Conservation (phyloP, 2,329 filamentous ascomycete species). For the Podosphaera xanthii region DNA sequence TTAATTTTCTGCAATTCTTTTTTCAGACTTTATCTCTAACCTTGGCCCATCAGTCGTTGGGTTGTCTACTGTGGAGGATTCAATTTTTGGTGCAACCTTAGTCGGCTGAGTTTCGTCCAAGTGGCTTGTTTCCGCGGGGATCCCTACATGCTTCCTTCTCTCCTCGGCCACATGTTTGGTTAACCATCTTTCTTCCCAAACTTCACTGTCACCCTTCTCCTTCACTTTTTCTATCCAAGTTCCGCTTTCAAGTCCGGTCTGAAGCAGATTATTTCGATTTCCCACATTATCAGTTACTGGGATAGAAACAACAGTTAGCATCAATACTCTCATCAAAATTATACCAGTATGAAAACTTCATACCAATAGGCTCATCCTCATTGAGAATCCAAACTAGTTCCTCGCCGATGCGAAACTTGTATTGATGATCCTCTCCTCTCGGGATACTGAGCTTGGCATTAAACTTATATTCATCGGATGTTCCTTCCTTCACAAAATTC, state of each 20-base stretch:
- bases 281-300: slow-evolving; percentile 27
- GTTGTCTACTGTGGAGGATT: neutral
- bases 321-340: neutral
- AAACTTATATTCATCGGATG: slow-evolving; percentile 32
- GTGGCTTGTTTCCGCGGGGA: neutral
- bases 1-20: neutral
- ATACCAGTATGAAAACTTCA: slow-evolving; percentile 6
- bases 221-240: neutral
- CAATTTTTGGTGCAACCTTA: neutral
- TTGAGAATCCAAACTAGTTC: slow-evolving; percentile 51
- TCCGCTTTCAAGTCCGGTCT: neutral
- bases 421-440: slow-evolving; percentile 39
- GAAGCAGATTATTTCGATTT: slow-evolving; percentile 29
- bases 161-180: neutral
- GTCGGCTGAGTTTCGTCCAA: neutral
- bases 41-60: neutral
- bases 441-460: slow-evolving; percentile 30
- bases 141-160: neutral
- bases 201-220: neutral
- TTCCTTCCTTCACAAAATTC: slow-evolving; percentile 26
- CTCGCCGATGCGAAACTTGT: slow-evolving; percentile 48
- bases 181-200: neutral
- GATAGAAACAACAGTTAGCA: slow-evolving; percentile 2
- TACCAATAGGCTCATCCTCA: slow-evolving; percentile 36
- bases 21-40: neutral